Base-by-base conservation (phyloP, 306 rosid genomes). In the barrel medic (Medicago truncatula) region DNA sequence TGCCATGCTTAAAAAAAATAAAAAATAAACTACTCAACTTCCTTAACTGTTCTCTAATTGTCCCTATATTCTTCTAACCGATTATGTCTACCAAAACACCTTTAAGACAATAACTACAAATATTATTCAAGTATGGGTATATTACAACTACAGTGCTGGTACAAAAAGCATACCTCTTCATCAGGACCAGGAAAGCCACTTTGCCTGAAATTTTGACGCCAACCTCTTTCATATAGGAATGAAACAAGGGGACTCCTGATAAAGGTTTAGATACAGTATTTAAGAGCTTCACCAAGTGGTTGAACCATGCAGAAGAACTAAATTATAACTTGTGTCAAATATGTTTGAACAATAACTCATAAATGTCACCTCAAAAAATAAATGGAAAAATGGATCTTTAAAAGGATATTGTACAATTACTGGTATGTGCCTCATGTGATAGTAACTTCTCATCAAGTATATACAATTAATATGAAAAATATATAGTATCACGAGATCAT, bases 111-210 rank as follows among this genome's bases (percentile, higher is more conserved):
- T 8, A 47, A 21, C 5, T 44, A 49, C n/a, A 38, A 61, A 70
- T 13, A 23, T 47, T 49, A 17, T 64, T 52, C 52, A 65, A 52
- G 71, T 10, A 70, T 49, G 7, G 4, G 20, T 54, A 70, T 36
- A 70, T 60, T 36, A 18, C 44, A 78, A 62, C 64, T 21, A 7
- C 59, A 53, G 67, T 31, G 54, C 25, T 34, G 56, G 47, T 15
- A 41, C 47, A 64, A 71, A 69, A 71, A 49, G 65, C 80, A 49
- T 75, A 90, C 98, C 95, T 95, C 98, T 88, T 89, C 96, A 84
- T 90, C 97, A 36, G 85, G 97, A 78, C 99, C 97, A 7, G 97
- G 97, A 83, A 92, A 95, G 49, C 99, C 99, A 68, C 93, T 87
- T 67, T n/a, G 83, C 62, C 76, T 86, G 73, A 95, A 95, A 82